Base-by-base conservation (phyloP, 352 stramenopile species). In the Blastocystis sp. region DNA sequence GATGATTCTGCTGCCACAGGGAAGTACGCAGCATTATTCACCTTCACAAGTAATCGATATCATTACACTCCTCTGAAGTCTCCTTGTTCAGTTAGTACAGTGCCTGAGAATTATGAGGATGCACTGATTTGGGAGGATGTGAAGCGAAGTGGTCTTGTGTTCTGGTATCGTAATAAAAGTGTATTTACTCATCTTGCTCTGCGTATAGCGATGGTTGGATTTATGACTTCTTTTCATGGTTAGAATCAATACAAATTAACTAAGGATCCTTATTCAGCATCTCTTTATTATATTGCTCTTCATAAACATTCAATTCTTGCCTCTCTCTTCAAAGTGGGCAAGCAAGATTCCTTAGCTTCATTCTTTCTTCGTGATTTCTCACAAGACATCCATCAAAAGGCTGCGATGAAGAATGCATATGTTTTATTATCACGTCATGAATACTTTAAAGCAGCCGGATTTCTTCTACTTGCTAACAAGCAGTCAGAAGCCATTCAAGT, bases 341-440 rank as follows among this genome's bases (percentile, higher is more conserved):
- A 84, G 48, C 15, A 84, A 40, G 73, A 84, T 22, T 6, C 15
- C 5, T 35, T 84, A 0, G 42, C 22, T 13, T 33, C 17, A 30
- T 84, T 84, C 73, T 84, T 84, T 57, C 53, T 59, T 54, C 78
- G 78, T 27, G 78, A 89, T 40, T 89, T 89, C 54, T 56, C 57
- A 0, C 57, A 89, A 30, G 42, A 60, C 15, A 35, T 30, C 15
- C 35, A 89, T 56, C 60, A 53, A 24, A 78, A 56, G 22, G 78
- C 78, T 4, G 78, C 78, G 13, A n/a, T 89, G 11, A 89, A 89
- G 44, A 89, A 89, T 44, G 78, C 56, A 1, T 53, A 76, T 56
- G 58, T 89, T 24, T 53, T 89, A 1, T 57, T 76, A 5, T 79
- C 60, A n/a, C 60, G 66, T n/a, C 44, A 78, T 19, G 60, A 89